Evolutionary conservation across 441 rosid genomes (phyloP), one percentile per base, ranked within the genome.

Genomic region (Gossypium laxum): DNA sequence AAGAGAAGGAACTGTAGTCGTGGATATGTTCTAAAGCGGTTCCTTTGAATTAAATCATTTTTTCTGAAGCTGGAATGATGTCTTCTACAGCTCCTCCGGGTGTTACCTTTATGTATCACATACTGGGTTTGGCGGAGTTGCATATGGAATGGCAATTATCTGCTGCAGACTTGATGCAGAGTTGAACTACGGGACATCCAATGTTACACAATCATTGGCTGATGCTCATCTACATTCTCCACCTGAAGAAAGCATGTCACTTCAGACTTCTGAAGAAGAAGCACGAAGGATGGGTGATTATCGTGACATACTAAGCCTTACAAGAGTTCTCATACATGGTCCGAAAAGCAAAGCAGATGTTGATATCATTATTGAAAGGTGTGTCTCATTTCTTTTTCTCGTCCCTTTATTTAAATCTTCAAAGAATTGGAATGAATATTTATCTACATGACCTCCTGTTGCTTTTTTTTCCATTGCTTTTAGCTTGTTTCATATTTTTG

Each of bases 321-420:
- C 92, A 18, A 89, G 99, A 87, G 99, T 95, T 78, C 96, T 95
- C 56, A 72, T 83, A 63, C 74, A 84, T 78, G 99, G 99, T 78
- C 99, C 98, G 1, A 85, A 84, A 82, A 92, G 98, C 93, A 95
- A 95, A 86, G 81, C 90, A 59, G 96, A 92, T 72, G 93, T 92
- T 38, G 98, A 95, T 80, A 63, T 79, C 68, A 71, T 95, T 48
- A 82, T 92, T 34, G 89, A 89, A 51, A 85, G 87, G 99, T 89
- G 82, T 2, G 78, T 22, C 19, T 32, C 8, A 18, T 15, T 67
- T 19, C 28, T 11, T 43, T 74, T 64, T 32, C 15, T 59, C 19
- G 41, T 32, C 11, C 19, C 7, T n/a, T 66, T 14, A 1, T 15
- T 28, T 24, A 14, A 0, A 7, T 67, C 8, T 7, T 14, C 5